phyloP scores from a whole-genome alignment of 257 asterid species.

The Solanum neorickii region DNA sequence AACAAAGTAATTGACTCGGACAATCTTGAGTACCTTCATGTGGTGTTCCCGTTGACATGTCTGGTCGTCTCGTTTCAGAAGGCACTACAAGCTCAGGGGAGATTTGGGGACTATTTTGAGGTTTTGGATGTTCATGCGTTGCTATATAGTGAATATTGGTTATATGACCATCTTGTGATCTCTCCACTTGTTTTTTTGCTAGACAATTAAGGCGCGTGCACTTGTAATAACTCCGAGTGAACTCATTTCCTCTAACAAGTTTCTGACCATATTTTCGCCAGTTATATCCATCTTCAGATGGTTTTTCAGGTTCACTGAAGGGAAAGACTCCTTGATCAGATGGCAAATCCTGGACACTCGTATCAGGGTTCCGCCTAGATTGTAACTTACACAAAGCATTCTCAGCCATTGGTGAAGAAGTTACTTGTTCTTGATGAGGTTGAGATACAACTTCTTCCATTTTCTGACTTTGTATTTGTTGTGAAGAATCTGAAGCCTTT shows the following conservation, averaged over 20 bases:
- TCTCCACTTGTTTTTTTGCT: constrained; percentile 84
- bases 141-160: constrained; percentile 65
- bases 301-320: constrained; percentile 27
- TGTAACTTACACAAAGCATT: constrained; percentile 26
- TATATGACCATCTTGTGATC: constrained; percentile 58
- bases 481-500: constrained; percentile 10
- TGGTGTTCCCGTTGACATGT: constrained; percentile 11
- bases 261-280: constrained; percentile 99
- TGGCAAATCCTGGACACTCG: constrained; percentile 6
- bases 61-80: constrained; percentile 23
- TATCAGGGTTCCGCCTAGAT: constrained; percentile 33
- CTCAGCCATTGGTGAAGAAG: constrained; percentile 13
- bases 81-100: constrained; percentile 14
- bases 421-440: constrained; percentile 17
- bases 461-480: constrained; percentile 17
- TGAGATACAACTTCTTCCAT: constrained; percentile 8
- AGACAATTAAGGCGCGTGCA: constrained; percentile 63
- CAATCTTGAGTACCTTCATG: constrained; percentile 30
- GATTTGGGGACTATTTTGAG: constrained; percentile 37
- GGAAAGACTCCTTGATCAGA: constrained; percentile 11
- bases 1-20: not conserved
- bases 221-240: constrained; percentile 76
- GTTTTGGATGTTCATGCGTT: constrained; percentile 64
- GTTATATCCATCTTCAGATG: constrained; percentile 75
- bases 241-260: constrained; percentile 78